phyloP scores from a whole-genome alignment of 331 rosid genomes.

The Quercus tomentella region DNA sequence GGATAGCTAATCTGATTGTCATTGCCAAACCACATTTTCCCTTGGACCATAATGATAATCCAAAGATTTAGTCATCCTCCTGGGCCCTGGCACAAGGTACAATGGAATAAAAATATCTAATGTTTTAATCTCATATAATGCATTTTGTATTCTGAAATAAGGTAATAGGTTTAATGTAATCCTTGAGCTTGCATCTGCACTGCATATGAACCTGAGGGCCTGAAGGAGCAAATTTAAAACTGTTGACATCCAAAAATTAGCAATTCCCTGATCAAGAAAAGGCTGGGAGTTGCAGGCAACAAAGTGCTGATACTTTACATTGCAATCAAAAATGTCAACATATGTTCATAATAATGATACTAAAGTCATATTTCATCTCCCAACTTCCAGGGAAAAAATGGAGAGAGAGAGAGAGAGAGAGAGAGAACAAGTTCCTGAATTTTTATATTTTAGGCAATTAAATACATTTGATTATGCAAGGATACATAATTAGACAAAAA shows the following conservation, averaged over 20 bases:
- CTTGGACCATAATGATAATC: background rate
- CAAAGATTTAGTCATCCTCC: background rate
- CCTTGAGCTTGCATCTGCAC: background rate
- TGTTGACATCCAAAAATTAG: background rate
- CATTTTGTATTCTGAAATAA: background rate
- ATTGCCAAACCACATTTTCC: constrained; percentile 30
- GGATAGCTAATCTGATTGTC: constrained; percentile 33
- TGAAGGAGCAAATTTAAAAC: background rate
- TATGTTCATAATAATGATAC: background rate
- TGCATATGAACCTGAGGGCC: background rate
- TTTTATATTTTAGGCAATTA: background rate
- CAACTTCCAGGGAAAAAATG: too few relatives aligned
- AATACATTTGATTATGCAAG: too few relatives aligned
- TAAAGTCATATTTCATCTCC: background rate
- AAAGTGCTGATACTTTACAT: background rate
- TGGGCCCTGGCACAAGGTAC: background rate
- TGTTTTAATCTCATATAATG: background rate
- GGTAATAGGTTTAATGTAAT: background rate
- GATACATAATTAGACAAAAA: background rate
- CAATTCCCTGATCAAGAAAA: background rate
- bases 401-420: background rate
- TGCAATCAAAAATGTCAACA: background rate
- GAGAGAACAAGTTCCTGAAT: background rate
- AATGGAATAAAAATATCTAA: background rate
- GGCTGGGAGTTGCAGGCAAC: background rate